These are phyloP conservation scores for Calonectria montana DNA, from an alignment of 2,329 filamentous ascomycete species.

Conservation along the genomic window DNA sequence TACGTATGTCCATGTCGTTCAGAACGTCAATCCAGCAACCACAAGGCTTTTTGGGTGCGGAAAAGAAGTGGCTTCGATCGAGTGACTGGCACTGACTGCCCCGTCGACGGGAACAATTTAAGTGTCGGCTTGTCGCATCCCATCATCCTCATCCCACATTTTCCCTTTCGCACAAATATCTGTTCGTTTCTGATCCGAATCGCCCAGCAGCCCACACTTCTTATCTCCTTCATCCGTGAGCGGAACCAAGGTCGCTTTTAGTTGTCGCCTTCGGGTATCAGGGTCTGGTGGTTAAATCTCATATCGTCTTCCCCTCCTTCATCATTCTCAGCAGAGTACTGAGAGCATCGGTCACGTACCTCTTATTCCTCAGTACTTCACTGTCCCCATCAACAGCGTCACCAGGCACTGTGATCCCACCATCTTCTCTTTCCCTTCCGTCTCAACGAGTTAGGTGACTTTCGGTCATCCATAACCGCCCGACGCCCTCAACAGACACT, in stretches of 20 bases:
- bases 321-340: not conserved
- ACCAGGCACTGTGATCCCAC: constrained; percentile 1
- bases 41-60: not conserved
- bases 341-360: not conserved
- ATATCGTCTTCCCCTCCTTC: not conserved
- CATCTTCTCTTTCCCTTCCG: not conserved
- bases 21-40: constrained; percentile 6
- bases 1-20: not conserved
- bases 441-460: not conserved
- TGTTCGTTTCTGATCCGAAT: not conserved
- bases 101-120: not conserved
- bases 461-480: not conserved
- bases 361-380: not conserved
- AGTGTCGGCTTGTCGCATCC: not conserved
- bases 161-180: not conserved
- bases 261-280: not conserved
- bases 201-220: not conserved
- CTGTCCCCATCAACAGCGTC: not conserved
- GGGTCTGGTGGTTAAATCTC: not conserved
- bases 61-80: not conserved
- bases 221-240: not conserved
- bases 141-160: not conserved
- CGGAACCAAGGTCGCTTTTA: not conserved
- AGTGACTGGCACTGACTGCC: not conserved
- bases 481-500: not conserved